A percentile compares a stretch with the other conserved stretches of the same genome.
phyloP scores from a whole-genome alignment of 2,329 filamentous ascomycete species.

The Phyllosticta citribraziliensis region DNA sequence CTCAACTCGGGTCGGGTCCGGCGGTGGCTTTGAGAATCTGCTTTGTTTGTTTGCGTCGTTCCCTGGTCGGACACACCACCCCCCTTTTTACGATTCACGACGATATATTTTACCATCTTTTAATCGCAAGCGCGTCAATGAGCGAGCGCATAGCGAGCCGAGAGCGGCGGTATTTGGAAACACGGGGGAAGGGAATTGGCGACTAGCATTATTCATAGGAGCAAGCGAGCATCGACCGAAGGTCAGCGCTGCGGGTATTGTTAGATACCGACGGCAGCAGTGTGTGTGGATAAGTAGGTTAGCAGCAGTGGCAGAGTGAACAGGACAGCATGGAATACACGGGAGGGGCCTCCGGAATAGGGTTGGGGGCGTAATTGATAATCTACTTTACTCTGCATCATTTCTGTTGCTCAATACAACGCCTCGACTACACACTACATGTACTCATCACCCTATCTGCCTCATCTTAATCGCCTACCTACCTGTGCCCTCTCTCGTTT shows the following conservation, averaged over 20 bases:
- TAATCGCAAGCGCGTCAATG: neutral
- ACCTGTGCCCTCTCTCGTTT: no score
- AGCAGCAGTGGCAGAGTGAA: neutral
- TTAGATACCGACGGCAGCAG: neutral
- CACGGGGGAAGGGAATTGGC: neutral
- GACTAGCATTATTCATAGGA: neutral
- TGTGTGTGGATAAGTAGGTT: neutral
- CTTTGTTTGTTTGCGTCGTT: neutral
- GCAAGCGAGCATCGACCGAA: neutral
- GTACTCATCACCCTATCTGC: neutral
- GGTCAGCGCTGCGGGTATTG: neutral
- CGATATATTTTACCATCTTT: neutral
- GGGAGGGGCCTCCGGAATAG: neutral
- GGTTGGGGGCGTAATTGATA: neutral
- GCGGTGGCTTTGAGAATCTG: no score
- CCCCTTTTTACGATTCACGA: neutral
- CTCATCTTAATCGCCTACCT: neutral
- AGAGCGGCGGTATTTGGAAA: no score
- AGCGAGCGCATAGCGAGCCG: neutral
- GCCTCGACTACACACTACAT: no score
- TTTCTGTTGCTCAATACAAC: no score
- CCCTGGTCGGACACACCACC: neutral
- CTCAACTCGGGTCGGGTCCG: neutral
- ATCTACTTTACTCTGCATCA: neutral
- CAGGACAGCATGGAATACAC: neutral